Evolutionary conservation across 768 basidiomycete species (phyloP).

Genomic region (Suillus plorans): DNA sequence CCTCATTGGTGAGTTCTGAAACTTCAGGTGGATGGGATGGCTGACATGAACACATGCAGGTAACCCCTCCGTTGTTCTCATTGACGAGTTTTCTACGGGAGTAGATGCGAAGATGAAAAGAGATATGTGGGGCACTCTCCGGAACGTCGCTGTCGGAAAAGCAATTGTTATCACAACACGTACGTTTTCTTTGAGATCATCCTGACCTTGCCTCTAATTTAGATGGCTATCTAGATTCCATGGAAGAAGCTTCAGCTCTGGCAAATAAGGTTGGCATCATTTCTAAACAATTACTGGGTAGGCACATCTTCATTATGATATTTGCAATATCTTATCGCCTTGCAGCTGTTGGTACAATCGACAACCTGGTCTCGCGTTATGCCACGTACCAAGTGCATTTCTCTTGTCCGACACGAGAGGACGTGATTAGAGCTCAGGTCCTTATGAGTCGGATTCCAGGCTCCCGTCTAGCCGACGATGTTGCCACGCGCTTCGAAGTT

Average conservation of each 20-base stretch:
- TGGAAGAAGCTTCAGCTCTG: conserved; percentile 82
- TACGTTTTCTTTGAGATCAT: conserved; percentile 31
- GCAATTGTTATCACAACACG: conserved; percentile 74
- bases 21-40: neutral
- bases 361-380: conserved; percentile 62
- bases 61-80: conserved; percentile 74
- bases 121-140: conserved; percentile 78
- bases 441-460: conserved; percentile 65
- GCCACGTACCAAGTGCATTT: conserved; percentile 79
- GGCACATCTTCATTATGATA: conserved; percentile 15
- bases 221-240: conserved; percentile 51
- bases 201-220: conserved; percentile 2
- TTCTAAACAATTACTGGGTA: conserved; percentile 68
- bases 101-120: conserved; percentile 83
- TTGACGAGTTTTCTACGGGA: conserved; percentile 84
- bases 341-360: conserved; percentile 65
- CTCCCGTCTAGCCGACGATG: conserved; percentile 66
- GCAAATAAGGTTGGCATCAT: conserved; percentile 77
- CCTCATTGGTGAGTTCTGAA: conserved; percentile 51
- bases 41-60: conserved; percentile 36
- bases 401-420: conserved; percentile 62
- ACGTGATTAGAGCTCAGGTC: conserved; percentile 52
- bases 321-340: neutral
- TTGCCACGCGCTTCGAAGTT: conserved; percentile 75
- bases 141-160: conserved; percentile 64